phyloP scores from a whole-genome alignment of 1,139 yeast genomes.

The Sugiyamaella grinbergsii region DNA sequence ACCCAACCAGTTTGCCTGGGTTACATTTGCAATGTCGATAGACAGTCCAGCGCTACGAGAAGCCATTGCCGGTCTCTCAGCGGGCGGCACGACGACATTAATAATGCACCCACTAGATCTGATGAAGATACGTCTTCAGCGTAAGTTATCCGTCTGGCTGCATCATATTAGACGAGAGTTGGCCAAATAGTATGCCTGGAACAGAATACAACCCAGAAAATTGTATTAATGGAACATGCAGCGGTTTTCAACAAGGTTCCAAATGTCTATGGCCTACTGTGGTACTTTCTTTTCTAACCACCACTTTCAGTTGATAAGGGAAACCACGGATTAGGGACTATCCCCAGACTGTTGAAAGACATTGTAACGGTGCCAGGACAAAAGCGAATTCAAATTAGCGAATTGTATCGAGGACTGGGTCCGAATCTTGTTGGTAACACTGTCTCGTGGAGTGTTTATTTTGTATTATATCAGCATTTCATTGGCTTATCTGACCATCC shows the following conservation, averaged over 20 bases:
- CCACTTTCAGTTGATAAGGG: conserved; percentile 6
- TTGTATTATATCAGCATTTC: conserved; percentile 61
- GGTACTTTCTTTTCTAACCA: conserved; percentile 1
- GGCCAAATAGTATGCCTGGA: no score
- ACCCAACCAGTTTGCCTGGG: no score
- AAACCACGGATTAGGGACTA: conserved; percentile 17
- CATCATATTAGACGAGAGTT: no score
- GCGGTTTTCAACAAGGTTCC: no score
- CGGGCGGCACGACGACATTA: conserved; percentile 80
- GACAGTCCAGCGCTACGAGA: conserved; percentile 44
- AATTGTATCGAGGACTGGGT: conserved; percentile 71
- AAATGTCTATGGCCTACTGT: no score
- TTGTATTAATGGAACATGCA: no score
- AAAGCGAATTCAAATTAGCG: conserved; percentile 13
- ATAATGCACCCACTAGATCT: conserved; percentile 88
- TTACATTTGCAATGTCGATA: not conserved
- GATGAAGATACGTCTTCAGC: conserved; percentile 76
- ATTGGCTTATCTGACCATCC: conserved; percentile 18
- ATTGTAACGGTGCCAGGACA: conserved; percentile 19
- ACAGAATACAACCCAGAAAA: no score
- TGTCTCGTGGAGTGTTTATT: conserved; percentile 86
- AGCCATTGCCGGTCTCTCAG: conserved; percentile 72
- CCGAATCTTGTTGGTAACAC: conserved; percentile 85
- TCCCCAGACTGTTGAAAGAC: conserved; percentile 19
- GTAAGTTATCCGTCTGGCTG: conserved; percentile 10